Percentiles rank a stretch among this genome's conserved stretches.
Evolutionary conservation across 164 flowering plant species (phyloP).

Genomic region (Sextonia rubra): DNA sequence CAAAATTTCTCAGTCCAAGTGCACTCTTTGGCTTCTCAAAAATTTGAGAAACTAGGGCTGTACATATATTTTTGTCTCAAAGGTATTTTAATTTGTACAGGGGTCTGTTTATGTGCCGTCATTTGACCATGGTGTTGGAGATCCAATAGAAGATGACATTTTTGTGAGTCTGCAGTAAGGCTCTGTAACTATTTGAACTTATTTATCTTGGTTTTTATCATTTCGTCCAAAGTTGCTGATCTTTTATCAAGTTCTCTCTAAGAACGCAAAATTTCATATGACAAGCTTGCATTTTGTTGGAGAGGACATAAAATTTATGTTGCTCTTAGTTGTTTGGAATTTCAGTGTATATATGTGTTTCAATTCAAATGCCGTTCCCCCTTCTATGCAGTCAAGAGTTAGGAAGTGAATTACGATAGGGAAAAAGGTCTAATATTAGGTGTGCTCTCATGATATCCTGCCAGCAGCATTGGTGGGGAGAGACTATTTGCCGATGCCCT

Average conservation of each 20-base stretch:
- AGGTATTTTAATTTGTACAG: conserved; percentile 26
- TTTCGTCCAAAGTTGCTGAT: not conserved
- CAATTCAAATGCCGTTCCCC: too few species aligned
- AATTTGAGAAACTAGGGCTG: not conserved
- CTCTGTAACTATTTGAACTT: conserved; percentile 5
- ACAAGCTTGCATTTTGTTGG: not conserved
- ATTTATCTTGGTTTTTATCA: not conserved
- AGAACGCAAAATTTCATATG: not conserved
- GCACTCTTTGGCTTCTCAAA: not conserved
- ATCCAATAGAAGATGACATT: conserved; percentile 89
- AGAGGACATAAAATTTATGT: too few species aligned
- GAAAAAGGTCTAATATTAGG: too few species aligned
- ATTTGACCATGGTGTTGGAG: conserved; percentile 92
- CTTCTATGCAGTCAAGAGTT: too few species aligned
- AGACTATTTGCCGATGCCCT: too few species aligned
- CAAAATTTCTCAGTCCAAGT: too few species aligned
- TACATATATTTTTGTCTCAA: conserved; percentile 8
- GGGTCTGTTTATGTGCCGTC: conserved; percentile 89
- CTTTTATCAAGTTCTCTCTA: not conserved
- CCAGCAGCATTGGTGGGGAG: too few species aligned
- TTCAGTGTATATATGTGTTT: too few species aligned
- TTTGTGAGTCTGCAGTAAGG: conserved; percentile 80
- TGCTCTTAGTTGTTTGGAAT: too few species aligned
- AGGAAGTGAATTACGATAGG: too few species aligned
- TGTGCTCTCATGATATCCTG: too few species aligned